A percentile compares a stretch with the other conserved stretches of the same genome.
Evolutionary conservation across 306 rosid genomes (phyloP).

Genomic region (Benincasa hispida): DNA sequence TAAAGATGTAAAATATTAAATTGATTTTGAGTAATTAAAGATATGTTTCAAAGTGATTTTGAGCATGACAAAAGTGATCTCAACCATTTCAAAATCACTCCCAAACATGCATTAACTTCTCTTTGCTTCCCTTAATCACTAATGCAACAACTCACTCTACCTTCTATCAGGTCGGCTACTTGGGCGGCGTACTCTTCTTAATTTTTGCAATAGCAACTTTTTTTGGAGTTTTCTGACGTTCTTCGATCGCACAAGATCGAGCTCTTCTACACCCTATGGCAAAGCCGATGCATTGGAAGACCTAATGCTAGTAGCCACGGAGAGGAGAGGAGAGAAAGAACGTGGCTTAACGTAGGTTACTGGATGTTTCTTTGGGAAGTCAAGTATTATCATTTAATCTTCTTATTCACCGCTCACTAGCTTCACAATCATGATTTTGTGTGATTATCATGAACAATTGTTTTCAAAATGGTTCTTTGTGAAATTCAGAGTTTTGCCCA

Average conservation of each 20-base stretch:
- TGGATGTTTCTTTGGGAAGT: background rate
- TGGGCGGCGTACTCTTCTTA: conserved; percentile 81
- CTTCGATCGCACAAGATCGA: background rate
- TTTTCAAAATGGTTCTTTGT: background rate
- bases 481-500: background rate
- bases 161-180: conserved; percentile 71
- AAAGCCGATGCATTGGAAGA: background rate
- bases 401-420: background rate
- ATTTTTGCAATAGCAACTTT: conserved; percentile 79
- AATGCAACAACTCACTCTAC: conserved; percentile 5
- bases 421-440: background rate
- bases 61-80: too few relatives aligned
- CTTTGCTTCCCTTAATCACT: too few relatives aligned
- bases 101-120: background rate
- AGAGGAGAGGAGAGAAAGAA: background rate
- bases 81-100: too few relatives aligned
- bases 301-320: background rate
- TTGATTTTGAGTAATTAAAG: too few relatives aligned
- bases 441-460: background rate
- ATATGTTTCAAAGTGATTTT: too few relatives aligned
- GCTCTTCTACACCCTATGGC: background rate
- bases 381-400: background rate
- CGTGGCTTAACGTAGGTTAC: background rate
- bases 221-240: conserved; percentile 57
- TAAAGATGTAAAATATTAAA: too few relatives aligned